Conservation (phyloP, 495 filamentous ascomycete species). For the Terfezia claveryi region DNA sequence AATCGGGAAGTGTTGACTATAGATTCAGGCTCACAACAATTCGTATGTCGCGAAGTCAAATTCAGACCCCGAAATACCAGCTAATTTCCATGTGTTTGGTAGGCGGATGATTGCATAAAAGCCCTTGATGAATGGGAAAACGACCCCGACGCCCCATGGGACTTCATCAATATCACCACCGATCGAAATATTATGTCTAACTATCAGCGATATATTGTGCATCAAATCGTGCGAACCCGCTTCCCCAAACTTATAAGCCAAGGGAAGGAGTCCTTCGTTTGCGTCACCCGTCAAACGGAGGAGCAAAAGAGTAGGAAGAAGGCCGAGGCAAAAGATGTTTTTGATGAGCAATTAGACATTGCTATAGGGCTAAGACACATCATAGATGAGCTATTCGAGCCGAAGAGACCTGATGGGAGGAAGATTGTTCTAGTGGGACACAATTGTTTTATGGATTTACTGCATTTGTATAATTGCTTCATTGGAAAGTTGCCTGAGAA, state of each 20-base stretch:
- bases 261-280: constrained; percentile 11
- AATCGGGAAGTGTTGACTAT: constrained; percentile 29
- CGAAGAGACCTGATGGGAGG: constrained; percentile 24
- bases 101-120: constrained; percentile 29
- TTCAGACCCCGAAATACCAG: neutral
- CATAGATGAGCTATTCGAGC: constrained; percentile 36
- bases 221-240: constrained; percentile 42
- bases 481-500: constrained; percentile 40
- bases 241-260: constrained; percentile 31
- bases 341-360: constrained; percentile 25
- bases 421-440: constrained; percentile 45
- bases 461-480: constrained; percentile 49
- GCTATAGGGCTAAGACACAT: constrained; percentile 46
- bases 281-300: constrained; percentile 24
- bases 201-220: constrained; percentile 42
- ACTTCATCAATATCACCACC: constrained; percentile 23
- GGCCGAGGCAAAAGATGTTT: constrained; percentile 21
- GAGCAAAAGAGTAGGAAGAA: constrained; percentile 25
- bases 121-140: constrained; percentile 28
- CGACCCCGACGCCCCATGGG: constrained; percentile 14
- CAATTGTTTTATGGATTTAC: constrained; percentile 53
- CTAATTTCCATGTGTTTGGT: neutral
- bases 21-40: constrained; percentile 30
- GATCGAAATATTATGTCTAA: constrained; percentile 14
- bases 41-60: constrained; percentile 16